Conservation (phyloP, 78 protist genomes). For the Dictyostelium capitatum region DNA sequence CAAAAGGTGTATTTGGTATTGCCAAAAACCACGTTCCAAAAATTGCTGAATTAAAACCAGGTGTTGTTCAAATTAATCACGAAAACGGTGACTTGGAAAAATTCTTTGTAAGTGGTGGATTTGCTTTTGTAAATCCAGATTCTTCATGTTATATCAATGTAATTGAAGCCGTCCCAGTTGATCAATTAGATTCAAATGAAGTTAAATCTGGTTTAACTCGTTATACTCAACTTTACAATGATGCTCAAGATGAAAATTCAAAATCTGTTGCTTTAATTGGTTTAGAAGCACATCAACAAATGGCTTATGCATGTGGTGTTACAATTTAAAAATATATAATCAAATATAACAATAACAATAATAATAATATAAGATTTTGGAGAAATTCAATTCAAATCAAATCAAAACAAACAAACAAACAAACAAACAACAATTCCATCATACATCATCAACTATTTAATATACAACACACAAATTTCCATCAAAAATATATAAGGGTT, state of each 20-base stretch:
- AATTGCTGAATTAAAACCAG: conserved; percentile 82
- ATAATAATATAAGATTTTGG: not conserved
- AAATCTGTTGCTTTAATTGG: conserved; percentile 77
- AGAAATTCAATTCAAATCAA: not conserved
- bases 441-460: not conserved
- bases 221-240: conserved; percentile 77
- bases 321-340: conserved; percentile 24
- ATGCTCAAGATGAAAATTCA: conserved; percentile 49
- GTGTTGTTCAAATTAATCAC: conserved; percentile 73
- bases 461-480: not conserved
- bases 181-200: conserved; percentile 69
- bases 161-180: conserved; percentile 82
- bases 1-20: conserved; percentile 77
- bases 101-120: conserved; percentile 82
- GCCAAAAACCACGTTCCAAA: conserved; percentile 75
- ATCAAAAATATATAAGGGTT: not conserved
- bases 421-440: not conserved
- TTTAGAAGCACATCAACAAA: conserved; percentile 74
- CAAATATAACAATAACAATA: not conserved
- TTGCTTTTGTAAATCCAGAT: conserved; percentile 82
- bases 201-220: conserved; percentile 76
- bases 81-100: conserved; percentile 58
- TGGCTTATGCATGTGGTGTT: conserved; percentile 78
- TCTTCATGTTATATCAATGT: conserved; percentile 70
- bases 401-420: not conserved